These are phyloP conservation scores for Monosporascus sp. DNA, from an alignment of 2,329 filamentous ascomycete genomes.

Conservation along the genomic window DNA sequence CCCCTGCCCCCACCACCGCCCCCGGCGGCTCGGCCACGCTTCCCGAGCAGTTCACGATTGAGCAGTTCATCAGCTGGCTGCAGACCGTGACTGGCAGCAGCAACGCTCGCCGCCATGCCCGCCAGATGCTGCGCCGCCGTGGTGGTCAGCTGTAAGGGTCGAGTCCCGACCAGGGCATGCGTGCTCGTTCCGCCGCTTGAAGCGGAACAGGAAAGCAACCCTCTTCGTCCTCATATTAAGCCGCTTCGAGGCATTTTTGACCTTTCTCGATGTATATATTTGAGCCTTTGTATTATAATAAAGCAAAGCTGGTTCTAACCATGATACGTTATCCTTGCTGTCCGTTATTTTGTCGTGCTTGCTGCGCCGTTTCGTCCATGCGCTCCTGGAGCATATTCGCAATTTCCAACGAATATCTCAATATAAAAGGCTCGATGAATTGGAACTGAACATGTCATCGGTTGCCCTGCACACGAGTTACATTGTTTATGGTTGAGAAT, in stretches of 20 bases:
- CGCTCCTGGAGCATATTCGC: too few species aligned
- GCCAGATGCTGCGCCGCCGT: constrained; percentile 2
- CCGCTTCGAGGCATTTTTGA: neutral
- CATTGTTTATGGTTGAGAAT: too few species aligned
- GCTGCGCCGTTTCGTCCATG: neutral
- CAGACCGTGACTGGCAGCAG: neutral
- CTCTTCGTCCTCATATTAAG: neutral
- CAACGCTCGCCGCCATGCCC: constrained; percentile 8
- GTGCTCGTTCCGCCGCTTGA: neutral
- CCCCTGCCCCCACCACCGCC: neutral
- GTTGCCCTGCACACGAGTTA: too few species aligned
- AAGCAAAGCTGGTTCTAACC: neutral
- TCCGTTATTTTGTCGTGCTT: too few species aligned
- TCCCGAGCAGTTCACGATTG: neutral
- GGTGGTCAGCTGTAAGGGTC: too few species aligned
- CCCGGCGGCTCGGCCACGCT: neutral
- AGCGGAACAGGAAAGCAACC: neutral
- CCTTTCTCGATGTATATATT: neutral
- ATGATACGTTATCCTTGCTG: neutral
- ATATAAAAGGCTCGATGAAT: too few species aligned
- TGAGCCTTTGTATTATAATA: neutral
- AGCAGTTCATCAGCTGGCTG: neutral
- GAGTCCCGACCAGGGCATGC: neutral
- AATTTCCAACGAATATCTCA: too few species aligned
- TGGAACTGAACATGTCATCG: too few species aligned